A percentile compares a stretch with the other conserved stretches of the same genome.
Conservation (phyloP, 352 stramenopile genomes). For the Globisporangium paroecandrum region DNA sequence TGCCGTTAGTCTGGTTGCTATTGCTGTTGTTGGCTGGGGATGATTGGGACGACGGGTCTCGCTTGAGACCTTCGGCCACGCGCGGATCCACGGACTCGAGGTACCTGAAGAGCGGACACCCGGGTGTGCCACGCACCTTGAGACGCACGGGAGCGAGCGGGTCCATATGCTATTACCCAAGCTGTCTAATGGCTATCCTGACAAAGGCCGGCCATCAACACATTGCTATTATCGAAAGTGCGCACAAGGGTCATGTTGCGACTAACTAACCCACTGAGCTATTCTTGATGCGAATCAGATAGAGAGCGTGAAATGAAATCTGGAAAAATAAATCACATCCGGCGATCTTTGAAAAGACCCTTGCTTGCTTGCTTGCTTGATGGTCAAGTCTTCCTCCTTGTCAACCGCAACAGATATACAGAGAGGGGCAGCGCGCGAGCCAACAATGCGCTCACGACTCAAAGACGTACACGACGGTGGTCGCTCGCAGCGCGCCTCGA, state of each 20-base stretch:
- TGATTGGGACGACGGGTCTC: constrained; percentile 8
- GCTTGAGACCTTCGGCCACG: constrained; percentile 50
- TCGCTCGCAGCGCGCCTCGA: no score
- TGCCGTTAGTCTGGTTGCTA: neutral
- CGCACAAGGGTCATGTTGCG: neutral
- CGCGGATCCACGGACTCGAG: constrained; percentile 56
- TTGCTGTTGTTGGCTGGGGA: neutral
- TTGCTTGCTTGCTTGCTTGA: no score
- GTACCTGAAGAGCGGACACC: constrained; percentile 41
- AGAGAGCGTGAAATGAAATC: neutral
- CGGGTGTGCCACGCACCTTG: constrained; percentile 40
- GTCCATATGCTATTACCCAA: constrained; percentile 3
- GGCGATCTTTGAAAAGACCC: neutral
- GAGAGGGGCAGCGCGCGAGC: no score
- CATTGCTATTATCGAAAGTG: neutral
- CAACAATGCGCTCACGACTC: no score
- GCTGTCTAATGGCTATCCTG: neutral
- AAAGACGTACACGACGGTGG: no score
- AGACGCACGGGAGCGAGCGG: constrained; percentile 20
- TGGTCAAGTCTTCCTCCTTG: no score
- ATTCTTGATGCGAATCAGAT: constrained; percentile 6
- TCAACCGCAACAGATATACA: no score
- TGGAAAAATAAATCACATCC: neutral
- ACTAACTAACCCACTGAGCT: neutral
- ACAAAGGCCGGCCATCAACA: no score